These are phyloP conservation scores for Artomyces pyxidatus DNA, from an alignment of 768 basidiomycete species.

Conservation along the genomic window DNA sequence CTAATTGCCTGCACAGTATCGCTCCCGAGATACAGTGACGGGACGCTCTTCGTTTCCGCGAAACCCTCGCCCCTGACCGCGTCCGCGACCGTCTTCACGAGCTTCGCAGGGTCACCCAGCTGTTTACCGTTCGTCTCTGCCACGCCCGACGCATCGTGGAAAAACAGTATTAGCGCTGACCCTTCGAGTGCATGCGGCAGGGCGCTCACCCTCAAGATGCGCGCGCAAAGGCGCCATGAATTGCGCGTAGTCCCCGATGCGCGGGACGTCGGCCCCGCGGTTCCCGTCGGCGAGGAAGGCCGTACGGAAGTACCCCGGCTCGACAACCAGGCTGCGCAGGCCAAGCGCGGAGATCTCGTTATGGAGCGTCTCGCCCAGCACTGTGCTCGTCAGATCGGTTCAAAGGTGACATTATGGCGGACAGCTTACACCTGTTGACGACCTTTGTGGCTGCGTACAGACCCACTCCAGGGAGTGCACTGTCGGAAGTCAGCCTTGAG, in stretches of 20 bases:
- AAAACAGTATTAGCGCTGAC: neutral
- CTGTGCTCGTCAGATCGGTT: slow-evolving; percentile 15
- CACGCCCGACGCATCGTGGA: slow-evolving; percentile 21
- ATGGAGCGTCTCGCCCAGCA: slow-evolving; percentile 18
- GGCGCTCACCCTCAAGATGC: slow-evolving; percentile 13
- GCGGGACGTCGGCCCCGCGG: neutral
- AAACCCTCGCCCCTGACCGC: slow-evolving; percentile 16
- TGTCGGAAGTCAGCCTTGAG: slow-evolving; percentile 17
- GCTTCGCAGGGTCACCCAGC: slow-evolving; percentile 28
- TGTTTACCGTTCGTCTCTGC: slow-evolving; percentile 13
- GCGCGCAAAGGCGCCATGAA: slow-evolving; percentile 19
- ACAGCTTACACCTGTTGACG: slow-evolving; percentile 22
- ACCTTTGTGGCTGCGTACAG: slow-evolving; percentile 35
- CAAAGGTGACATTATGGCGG: slow-evolving; percentile 9
- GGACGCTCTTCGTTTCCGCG: slow-evolving; percentile 1
- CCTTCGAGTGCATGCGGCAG: neutral
- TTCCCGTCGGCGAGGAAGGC: slow-evolving; percentile 20
- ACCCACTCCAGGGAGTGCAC: slow-evolving; percentile 14
- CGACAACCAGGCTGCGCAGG: slow-evolving; percentile 29
- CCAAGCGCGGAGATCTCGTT: slow-evolving; percentile 24
- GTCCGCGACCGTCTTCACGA: slow-evolving; percentile 27
- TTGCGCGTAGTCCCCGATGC: slow-evolving; percentile 16
- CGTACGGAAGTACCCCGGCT: slow-evolving; percentile 35
- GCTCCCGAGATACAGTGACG: slow-evolving; percentile 10
- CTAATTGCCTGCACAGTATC: neutral